These are phyloP conservation scores for Fusarium musae DNA, from an alignment of 2,329 filamentous ascomycete species.

Conservation along the genomic window DNA sequence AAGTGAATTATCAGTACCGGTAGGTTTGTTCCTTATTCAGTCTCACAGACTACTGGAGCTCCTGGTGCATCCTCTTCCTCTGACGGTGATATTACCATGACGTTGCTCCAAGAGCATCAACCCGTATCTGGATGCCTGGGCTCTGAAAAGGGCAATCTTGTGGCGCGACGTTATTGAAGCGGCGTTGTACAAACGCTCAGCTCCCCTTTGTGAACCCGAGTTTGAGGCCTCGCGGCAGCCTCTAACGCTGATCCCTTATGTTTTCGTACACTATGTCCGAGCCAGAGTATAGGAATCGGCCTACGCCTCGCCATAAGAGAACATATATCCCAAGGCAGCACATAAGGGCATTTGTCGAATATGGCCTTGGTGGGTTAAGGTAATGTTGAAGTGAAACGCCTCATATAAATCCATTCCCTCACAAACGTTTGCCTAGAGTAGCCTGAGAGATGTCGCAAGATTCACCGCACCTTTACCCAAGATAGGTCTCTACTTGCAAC, in stretches of 20 bases:
- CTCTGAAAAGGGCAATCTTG: conserved; percentile 17
- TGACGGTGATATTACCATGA: conserved; percentile 5
- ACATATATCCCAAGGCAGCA: background rate
- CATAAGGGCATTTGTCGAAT: background rate
- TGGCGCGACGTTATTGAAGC: conserved; percentile 33
- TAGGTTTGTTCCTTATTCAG: conserved; percentile 1
- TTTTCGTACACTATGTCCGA: background rate
- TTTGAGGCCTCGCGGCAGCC: background rate
- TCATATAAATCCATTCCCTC: background rate
- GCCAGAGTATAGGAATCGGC: background rate
- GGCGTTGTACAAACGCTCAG: conserved; percentile 7
- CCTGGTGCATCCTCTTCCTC: conserved; percentile 1
- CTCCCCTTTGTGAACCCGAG: background rate
- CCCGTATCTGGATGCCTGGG: background rate
- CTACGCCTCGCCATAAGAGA: background rate
- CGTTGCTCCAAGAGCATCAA: background rate
- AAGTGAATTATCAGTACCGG: conserved; percentile 5
- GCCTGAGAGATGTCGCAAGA: background rate
- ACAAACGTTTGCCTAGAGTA: background rate
- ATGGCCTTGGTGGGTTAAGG: background rate
- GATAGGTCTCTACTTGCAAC: background rate
- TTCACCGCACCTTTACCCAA: background rate
- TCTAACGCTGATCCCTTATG: background rate
- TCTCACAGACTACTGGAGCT: conserved; percentile 3
- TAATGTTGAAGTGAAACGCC: conserved; percentile 1